Base-by-base conservation (phyloP, 2,329 filamentous ascomycete species). In the Xylariaceae sp. region DNA sequence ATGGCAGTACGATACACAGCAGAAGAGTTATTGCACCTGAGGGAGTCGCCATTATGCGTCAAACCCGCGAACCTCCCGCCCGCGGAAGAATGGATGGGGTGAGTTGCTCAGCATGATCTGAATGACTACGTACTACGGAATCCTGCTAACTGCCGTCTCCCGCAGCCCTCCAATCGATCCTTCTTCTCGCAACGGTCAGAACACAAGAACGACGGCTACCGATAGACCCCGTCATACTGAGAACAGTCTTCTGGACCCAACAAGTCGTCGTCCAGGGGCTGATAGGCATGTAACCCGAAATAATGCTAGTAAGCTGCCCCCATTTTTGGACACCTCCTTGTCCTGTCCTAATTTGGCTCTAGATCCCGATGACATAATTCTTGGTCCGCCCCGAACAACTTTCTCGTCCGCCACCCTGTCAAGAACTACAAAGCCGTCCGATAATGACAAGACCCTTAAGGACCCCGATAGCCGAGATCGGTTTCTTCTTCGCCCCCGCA, bases 51-150 rank as follows among this genome's bases (percentile, higher is more conserved):
- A 65, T 80, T 96, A 73, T 92, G 92, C 71, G 78, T 82, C 68
- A 95, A 90, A 75, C 93, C 93, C 51, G 79, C 87, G 64, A 83
- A 82, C 64, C 82, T 97, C 51, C 92, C 92, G 65, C 88, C 91
- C 30, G 83, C 88, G 64, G 91, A 96, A 77, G 90, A 96, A 79
- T 97, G 92, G 92, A 96, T 97, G 91, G 92, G 93, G 89, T 96
- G 80, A 72, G 84, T 75, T 53, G 5, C 57, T 57, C 55, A 13
- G 44, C 41, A n/a, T 49, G 17, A 44, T 41, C 47, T 30, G 17
- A 37, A 34, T 49, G 47, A 34, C 50, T 37, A 50, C 44, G 49
- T 37, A 47, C 45, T 11, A 37, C 23, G 23, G 23, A 30, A 30
- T 30, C 51, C 37, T 66, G 55, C 52, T 62, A 54, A 62, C 49